Evolutionary conservation across 495 filamentous ascomycete species (phyloP).

Genomic region (Sporormia fimetaria): DNA sequence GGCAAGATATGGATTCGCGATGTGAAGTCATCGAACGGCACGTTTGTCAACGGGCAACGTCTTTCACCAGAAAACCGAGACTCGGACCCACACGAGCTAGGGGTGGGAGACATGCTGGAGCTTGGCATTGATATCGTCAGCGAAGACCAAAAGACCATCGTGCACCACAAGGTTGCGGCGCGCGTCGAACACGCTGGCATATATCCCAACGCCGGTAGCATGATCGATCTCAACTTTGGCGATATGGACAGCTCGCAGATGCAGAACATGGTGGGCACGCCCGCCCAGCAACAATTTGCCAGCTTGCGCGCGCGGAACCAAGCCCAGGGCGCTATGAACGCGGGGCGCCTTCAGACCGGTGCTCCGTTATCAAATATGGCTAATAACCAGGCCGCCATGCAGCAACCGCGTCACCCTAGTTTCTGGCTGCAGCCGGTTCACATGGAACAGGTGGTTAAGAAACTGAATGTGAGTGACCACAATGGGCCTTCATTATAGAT

Average conservation of each 20-base stretch:
- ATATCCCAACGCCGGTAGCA: constrained; percentile 46
- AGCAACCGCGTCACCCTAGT: constrained; percentile 58
- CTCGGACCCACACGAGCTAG: constrained; percentile 84
- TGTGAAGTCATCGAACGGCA: constrained; percentile 96
- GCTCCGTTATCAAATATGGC: constrained; percentile 26
- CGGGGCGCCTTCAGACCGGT: constrained; percentile 11
- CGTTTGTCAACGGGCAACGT: constrained; percentile 88
- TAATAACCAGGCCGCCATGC: constrained; percentile 47
- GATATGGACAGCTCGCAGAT: constrained; percentile 67
- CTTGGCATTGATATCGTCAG: constrained; percentile 96
- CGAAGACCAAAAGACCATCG: constrained; percentile 94
- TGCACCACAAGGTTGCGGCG: constrained; percentile 94
- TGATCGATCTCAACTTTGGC: constrained; percentile 79
- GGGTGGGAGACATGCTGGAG: constrained; percentile 79
- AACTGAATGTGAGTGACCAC: constrained; percentile 64
- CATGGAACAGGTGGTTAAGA: constrained; percentile 90
- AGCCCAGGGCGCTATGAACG: constrained; percentile 53
- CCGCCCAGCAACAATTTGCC: constrained; percentile 44
- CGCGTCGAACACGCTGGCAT: constrained; percentile 91
- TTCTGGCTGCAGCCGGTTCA: constrained; percentile 82
- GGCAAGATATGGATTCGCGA: constrained; percentile 95
- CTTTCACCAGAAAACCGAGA: constrained; percentile 87
- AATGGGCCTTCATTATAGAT: constrained; percentile 13
- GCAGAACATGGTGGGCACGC: constrained; percentile 52
- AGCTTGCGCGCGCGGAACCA: constrained; percentile 59